Percentiles rank a stretch among this genome's conserved stretches.
Evolutionary conservation across 2,329 filamentous ascomycete species (phyloP).

Genomic region (Ceratocystiopsis sp.): DNA sequence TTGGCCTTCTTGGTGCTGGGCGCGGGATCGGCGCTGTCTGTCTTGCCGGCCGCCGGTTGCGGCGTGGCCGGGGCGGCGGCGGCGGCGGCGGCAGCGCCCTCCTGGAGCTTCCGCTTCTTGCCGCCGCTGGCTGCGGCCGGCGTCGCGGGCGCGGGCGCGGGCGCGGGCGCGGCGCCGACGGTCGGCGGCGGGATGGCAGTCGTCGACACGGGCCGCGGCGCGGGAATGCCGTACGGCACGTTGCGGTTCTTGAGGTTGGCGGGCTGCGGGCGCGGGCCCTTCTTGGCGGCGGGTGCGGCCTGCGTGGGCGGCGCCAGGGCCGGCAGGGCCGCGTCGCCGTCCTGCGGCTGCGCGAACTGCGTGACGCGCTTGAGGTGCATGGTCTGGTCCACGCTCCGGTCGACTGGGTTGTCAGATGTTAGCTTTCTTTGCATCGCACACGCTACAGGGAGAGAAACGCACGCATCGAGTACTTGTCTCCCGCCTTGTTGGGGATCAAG

Average conservation of each 20-base stretch:
- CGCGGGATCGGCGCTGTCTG: constrained; percentile 7
- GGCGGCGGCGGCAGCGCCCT: neutral
- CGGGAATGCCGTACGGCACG: no score
- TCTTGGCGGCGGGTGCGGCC: constrained; percentile 23
- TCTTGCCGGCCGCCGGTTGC: constrained; percentile 9
- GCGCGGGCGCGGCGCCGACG: neutral
- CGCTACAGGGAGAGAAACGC: constrained; percentile 13
- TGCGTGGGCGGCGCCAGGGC: constrained; percentile 14
- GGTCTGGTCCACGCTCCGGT: constrained; percentile 35
- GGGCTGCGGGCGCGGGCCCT: constrained; percentile 44
- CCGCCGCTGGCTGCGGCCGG: constrained; percentile 5
- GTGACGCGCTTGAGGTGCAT: constrained; percentile 50
- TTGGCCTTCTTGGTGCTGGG: constrained; percentile 2
- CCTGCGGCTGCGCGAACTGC: constrained; percentile 29
- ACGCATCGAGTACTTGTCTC: constrained; percentile 37
- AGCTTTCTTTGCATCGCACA: no score
- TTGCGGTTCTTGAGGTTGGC: constrained; percentile 29
- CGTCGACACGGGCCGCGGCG: no score
- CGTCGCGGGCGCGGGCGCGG: constrained; percentile 13
- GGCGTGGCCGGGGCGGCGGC: neutral
- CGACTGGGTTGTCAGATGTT: constrained; percentile 15
- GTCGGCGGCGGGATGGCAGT: no score
- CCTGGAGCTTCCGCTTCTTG: constrained; percentile 22
- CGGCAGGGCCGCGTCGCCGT: constrained; percentile 1
- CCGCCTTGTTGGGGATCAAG: constrained; percentile 39